These are phyloP conservation scores for Clonostachys sp. DNA, from an alignment of 2,329 filamentous ascomycete species.

Conservation along the genomic window DNA sequence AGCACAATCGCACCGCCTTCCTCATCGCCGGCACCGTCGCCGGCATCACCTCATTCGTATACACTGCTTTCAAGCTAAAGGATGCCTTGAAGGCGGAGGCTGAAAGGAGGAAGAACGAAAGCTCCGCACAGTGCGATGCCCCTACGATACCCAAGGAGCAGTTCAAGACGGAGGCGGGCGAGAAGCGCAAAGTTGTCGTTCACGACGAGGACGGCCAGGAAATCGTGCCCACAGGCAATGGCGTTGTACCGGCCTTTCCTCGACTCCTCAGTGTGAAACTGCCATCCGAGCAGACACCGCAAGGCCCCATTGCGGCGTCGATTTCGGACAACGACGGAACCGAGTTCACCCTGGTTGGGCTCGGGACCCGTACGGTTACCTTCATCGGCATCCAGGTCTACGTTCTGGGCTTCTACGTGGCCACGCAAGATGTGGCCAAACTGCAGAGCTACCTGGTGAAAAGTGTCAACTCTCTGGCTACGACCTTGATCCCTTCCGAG, in stretches of 20 bases:
- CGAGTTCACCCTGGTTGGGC: constrained; percentile 83
- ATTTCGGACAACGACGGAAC: constrained; percentile 35
- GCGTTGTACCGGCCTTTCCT: constrained; percentile 75
- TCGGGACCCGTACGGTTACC: constrained; percentile 85
- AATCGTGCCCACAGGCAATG: constrained; percentile 76
- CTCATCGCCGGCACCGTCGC: constrained; percentile 44
- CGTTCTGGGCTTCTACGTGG: constrained; percentile 88
- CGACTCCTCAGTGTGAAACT: constrained; percentile 61
- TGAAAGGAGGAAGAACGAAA: constrained; percentile 16
- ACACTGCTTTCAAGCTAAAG: constrained; percentile 48
- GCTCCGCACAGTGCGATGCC: constrained; percentile 33
- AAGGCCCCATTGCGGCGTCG: constrained; percentile 28
- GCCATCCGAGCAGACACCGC: constrained; percentile 10
- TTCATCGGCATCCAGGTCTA: constrained; percentile 92
- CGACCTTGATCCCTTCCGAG: constrained; percentile 77
- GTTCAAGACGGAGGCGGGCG: constrained; percentile 42
- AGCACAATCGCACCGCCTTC: constrained; percentile 45
- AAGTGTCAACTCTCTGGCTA: constrained; percentile 72
- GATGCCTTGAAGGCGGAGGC: constrained; percentile 27
- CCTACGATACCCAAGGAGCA: constrained; percentile 32
- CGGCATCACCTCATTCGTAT: constrained; percentile 43
- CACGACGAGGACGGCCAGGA: constrained; percentile 68
- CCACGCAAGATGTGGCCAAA: constrained; percentile 74
- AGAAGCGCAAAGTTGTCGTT: constrained; percentile 53
- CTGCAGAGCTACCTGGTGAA: constrained; percentile 75